Evolutionary conservation across 306 rosid species (phyloP), one percentile per base, ranked within the genome.

Genomic region (Mimosa pudica): DNA sequence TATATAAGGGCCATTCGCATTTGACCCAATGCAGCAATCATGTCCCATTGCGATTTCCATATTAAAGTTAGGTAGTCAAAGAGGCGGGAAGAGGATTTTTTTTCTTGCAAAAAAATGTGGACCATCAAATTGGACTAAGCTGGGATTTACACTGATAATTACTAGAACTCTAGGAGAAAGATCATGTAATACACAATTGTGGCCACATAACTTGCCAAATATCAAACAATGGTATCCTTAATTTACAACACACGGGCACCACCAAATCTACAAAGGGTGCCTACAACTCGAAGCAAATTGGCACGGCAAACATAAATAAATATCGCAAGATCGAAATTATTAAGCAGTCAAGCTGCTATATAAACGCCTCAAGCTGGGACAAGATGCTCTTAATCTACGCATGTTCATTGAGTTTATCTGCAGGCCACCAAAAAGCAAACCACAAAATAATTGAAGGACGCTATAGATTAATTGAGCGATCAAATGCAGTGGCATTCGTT

Each of bases 291-390:
- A 67, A 64, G 82, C 32, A 61, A 74, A 79, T 10, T 75, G 62
- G 71, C 82, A 82, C 73, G 3, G 17, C 81, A 77, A 76, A 67
- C 74, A 64, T 46, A 6, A 38, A 24, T 24, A 24, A 4, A 13
- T 68, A 65, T 68, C 70, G 74, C 81, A 63, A 10, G 64, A 64
- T 73, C 52, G 16, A 33, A 20, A 78, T 80, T 76, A 83, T 47
- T 87, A 81, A 65, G 89, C 85, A 63, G 89, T 84, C 84, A 91
- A 86, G 88, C 97, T 91, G 92, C 97, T 93, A 90, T 84, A 96
- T 83, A 93, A 93, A 45, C 99, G 97, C 92, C 93, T 96, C 93
- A 96, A 89, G 87, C 96, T 89, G 36, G 89, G 46, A 85, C 94
- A 93, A 1, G 91, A 88, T 2, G 71, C 84, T 4, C 99, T 97